Base-by-base conservation (phyloP, 495 filamentous ascomycete species). In the Hypoxylon cercidicola region DNA sequence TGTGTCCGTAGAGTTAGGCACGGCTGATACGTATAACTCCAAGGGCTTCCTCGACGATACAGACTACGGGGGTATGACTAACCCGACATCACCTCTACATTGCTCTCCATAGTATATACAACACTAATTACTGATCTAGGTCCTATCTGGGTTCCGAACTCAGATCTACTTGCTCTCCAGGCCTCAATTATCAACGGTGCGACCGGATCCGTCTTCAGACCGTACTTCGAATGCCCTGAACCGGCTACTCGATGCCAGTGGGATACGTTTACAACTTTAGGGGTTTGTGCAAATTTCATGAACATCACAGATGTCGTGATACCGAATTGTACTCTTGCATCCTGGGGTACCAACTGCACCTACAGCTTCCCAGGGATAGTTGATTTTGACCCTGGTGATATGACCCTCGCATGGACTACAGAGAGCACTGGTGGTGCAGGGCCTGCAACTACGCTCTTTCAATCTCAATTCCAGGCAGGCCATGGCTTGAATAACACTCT, bases 261-360 rank as follows among this genome's bases (percentile, higher is more conserved):
- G 64, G 20, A 43, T 2, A 46, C 16, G 10, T 58, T 68, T 18
- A 62, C 64, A 19, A 63, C 53, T 2, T 20, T 63, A 21, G 59
- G 59, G 4, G 39, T 59, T 11, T 63, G 59, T 16, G 30, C 28
- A 4, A 34, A 47, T 19, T 49, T 59, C 12, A 15, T 12, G 0
- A 44, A 55, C 18, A 32, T 44, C 34, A 62, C 64, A 0, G 45
- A 49, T 34, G 30, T 45, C 7, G 35, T 19, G 0, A 7, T 39
- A 18, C 18, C 21, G 7, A 15, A 39, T 1, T 51, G 55, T 16
- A 28, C 7, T 5, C 1, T 18, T 0, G 3, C 15, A 1, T 11
- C 28, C 5, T 28, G 1, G 3, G 10, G 13, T 8, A 34, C 56
- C 7, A 52, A 55, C 28, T 66, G 56, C n/a, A 56, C 35, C 3